Evolutionary conservation across 1,284 basidiomycete genomes (phyloP).

Genomic region (Fomitopsis palustris): DNA sequence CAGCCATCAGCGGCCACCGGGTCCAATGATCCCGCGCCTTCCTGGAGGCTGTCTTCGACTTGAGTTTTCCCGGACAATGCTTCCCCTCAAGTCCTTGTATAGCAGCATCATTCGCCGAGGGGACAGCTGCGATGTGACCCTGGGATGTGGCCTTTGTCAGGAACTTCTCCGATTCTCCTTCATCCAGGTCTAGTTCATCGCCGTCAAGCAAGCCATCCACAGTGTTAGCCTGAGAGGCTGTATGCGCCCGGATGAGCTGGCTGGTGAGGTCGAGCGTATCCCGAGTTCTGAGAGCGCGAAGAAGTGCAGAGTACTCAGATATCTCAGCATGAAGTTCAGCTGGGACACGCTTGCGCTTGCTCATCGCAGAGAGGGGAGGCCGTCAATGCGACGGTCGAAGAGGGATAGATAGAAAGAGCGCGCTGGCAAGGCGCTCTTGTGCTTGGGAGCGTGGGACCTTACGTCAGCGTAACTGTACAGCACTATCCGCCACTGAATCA

Average conservation of each 20-base stretch:
- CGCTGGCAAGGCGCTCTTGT: neutral
- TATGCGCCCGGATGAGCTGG: slow-evolving; percentile 33
- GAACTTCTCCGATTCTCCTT: slow-evolving; percentile 10
- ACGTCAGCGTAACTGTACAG: slow-evolving; percentile 47
- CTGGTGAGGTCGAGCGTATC: slow-evolving; percentile 50
- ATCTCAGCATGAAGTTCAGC: slow-evolving; percentile 53
- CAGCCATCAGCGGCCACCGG: slow-evolving; percentile 58
- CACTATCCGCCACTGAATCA: slow-evolving; percentile 26
- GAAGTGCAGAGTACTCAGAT: slow-evolving; percentile 57
- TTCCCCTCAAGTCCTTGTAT: slow-evolving; percentile 7
- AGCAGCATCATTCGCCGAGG: neutral
- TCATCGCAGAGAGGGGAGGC: slow-evolving; percentile 28
- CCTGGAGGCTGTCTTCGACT: slow-evolving; percentile 5
- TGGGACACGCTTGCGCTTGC: slow-evolving; percentile 43
- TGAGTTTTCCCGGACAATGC: slow-evolving; percentile 20
- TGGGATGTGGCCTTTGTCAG: slow-evolving; percentile 7
- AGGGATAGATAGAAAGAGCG: slow-evolving; percentile 2
- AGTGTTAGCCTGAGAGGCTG: neutral
- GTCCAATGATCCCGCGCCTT: slow-evolving; percentile 47
- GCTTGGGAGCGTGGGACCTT: slow-evolving; percentile 12
- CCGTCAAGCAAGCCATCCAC: slow-evolving; percentile 13
- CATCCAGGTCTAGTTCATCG: slow-evolving; percentile 5
- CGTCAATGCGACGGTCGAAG: neutral
- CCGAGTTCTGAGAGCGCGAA: slow-evolving; percentile 53
- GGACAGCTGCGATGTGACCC: neutral